Evolutionary conservation across 768 basidiomycete species (phyloP).

Genomic region (Boletus rex-veris): DNA sequence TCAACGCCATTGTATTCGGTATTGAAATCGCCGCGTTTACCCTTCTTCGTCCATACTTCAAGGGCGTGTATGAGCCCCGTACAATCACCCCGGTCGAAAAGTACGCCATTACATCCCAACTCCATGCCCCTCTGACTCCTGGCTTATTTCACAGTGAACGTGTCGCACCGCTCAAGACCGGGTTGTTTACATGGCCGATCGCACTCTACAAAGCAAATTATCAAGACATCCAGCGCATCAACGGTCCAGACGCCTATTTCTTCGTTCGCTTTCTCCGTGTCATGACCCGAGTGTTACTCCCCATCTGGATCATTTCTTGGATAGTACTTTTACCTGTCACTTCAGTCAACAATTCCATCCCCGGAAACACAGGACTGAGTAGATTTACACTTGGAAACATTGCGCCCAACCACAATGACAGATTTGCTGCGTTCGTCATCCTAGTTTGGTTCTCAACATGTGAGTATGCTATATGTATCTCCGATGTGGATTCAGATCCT

Average conservation of each 20-base stretch:
- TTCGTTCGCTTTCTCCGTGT: slow-evolving; percentile 88
- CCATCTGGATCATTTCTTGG: slow-evolving; percentile 94
- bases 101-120: slow-evolving; percentile 28
- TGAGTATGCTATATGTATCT: slow-evolving; percentile 35
- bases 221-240: slow-evolving; percentile 56
- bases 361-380: slow-evolving; percentile 55
- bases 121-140: neutral
- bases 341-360: slow-evolving; percentile 46
- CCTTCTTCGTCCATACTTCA: slow-evolving; percentile 81
- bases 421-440: slow-evolving; percentile 79
- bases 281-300: slow-evolving; percentile 77
- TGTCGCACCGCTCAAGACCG: slow-evolving; percentile 45
- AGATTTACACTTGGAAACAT: slow-evolving; percentile 84
- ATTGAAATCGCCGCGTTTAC: slow-evolving; percentile 75
- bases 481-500: neutral
- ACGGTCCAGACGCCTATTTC: slow-evolving; percentile 90
- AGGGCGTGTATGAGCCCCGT: slow-evolving; percentile 84
- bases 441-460: slow-evolving; percentile 76
- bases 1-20: slow-evolving; percentile 74
- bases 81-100: slow-evolving; percentile 55
- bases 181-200: slow-evolving; percentile 62
- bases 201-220: slow-evolving; percentile 62
- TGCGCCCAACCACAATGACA: slow-evolving; percentile 38
- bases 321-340: slow-evolving; percentile 75
- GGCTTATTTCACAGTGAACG: slow-evolving; percentile 46